A percentile compares a stretch with the other conserved stretches of the same genome.
Conservation (phyloP, 23 red algal species). For the Cyanidioschyzon merolae region DNA sequence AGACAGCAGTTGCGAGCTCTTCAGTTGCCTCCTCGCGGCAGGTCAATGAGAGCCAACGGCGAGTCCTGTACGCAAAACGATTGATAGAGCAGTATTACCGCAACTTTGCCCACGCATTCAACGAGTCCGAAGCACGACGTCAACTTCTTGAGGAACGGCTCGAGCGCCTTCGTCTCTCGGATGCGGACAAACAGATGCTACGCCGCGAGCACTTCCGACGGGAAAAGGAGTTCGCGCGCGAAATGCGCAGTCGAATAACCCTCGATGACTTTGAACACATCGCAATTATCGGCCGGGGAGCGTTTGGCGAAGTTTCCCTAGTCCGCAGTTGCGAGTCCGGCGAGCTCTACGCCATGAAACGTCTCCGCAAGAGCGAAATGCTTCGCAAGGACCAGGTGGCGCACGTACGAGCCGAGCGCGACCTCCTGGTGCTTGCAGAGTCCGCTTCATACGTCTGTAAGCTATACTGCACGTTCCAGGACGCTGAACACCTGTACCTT, state of each 20-base stretch:
- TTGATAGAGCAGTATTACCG: constrained; percentile 74
- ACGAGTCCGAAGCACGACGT: constrained; percentile 37
- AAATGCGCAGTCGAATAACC: constrained; percentile 66
- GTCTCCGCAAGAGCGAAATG: constrained; percentile 91
- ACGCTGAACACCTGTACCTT: constrained; percentile 65
- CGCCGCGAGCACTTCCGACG: constrained; percentile 56
- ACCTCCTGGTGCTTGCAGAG: constrained; percentile 84
- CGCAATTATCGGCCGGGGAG: constrained; percentile 75
- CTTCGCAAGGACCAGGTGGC: constrained; percentile 85
- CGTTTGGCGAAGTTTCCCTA: constrained; percentile 93
- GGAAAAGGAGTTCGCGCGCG: constrained; percentile 62
- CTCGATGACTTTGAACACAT: constrained; percentile 83
- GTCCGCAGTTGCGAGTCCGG: constrained; percentile 47
- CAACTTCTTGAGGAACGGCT: constrained; percentile 27
- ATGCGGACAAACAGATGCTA: constrained; percentile 60
- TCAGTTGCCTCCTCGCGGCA: no score
- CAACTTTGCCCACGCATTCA: constrained; percentile 42
- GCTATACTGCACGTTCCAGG: constrained; percentile 81
- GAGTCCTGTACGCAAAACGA: constrained; percentile 49
- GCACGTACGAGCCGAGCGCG: constrained; percentile 79
- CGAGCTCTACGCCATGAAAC: constrained; percentile 97
- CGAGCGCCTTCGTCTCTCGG: constrained; percentile 29
- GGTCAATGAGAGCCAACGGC: constrained; percentile 26
- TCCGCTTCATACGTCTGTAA: constrained; percentile 52
- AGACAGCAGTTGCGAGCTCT: no score